These are phyloP conservation scores for Pinus tabuliformis DNA, from an alignment of 75 land plant genomes.

Conservation along the genomic window DNA sequence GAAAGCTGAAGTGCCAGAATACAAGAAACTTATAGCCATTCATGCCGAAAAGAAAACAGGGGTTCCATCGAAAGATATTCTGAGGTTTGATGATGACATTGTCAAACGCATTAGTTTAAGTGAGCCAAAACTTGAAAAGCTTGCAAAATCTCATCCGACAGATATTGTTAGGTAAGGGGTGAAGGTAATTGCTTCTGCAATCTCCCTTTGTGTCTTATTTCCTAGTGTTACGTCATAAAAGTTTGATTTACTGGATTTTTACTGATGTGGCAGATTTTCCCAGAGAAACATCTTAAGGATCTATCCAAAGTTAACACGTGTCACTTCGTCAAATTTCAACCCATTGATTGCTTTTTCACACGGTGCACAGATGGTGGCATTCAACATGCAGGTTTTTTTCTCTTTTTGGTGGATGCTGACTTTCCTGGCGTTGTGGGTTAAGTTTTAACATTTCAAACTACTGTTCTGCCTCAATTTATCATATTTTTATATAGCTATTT, in stretches of 20 bases:
- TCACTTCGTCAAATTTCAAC: constrained; percentile 74
- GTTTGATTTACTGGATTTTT: neutral
- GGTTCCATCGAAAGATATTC: constrained; percentile 19
- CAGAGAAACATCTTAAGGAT: constrained; percentile 54
- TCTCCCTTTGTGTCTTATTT: neutral
- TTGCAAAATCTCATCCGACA: constrained; percentile 20
- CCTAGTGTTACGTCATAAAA: neutral
- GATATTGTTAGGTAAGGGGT: constrained; percentile 43
- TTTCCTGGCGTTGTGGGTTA: neutral
- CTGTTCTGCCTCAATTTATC: neutral
- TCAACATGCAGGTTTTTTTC: constrained; percentile 78
- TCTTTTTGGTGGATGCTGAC: neutral
- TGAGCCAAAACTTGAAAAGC: constrained; percentile 55
- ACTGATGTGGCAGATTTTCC: constrained; percentile 45
- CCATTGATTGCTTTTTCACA: constrained; percentile 69
- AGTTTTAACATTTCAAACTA: neutral
- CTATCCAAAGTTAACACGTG: constrained; percentile 62
- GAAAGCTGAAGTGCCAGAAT: constrained; percentile 36
- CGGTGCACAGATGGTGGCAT: constrained; percentile 92
- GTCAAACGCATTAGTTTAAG: constrained; percentile 73
- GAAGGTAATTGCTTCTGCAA: neutral
- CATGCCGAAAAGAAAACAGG: constrained; percentile 60
- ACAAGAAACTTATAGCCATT: constrained; percentile 63
- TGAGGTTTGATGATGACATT: constrained; percentile 30
- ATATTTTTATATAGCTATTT: neutral